A percentile compares a stretch with the other conserved stretches of the same genome.
These are phyloP conservation scores for Talaromyces ruber DNA, from an alignment of 495 filamentous ascomycete species.

Conservation along the genomic window DNA sequence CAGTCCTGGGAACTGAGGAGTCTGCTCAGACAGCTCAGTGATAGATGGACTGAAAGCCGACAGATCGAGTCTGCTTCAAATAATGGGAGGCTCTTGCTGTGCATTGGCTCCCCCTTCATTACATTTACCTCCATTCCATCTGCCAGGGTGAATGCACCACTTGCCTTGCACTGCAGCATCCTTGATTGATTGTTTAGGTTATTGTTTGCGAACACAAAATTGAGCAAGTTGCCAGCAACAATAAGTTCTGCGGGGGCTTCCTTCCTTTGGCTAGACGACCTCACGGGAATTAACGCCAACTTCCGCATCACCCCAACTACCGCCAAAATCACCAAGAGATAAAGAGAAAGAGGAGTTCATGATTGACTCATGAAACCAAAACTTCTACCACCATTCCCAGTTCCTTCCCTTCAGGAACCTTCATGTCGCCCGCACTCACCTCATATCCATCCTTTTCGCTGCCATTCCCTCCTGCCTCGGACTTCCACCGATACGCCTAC, in stretches of 20 bases:
- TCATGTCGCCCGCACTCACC: slow-evolving; percentile 10
- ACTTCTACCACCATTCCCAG: background rate
- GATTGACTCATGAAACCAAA: slow-evolving; percentile 3
- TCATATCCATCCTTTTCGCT: slow-evolving; percentile 7
- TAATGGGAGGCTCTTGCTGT: background rate
- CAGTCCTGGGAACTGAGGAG: background rate
- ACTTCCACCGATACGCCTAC: background rate
- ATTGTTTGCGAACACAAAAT: background rate
- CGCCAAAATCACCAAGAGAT: background rate
- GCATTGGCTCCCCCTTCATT: slow-evolving; percentile 7
- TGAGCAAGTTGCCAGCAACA: background rate
- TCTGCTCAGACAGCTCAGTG: background rate
- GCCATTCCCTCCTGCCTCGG: background rate
- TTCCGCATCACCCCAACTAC: background rate
- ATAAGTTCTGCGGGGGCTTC: background rate
- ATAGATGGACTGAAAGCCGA: background rate
- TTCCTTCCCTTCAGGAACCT: slow-evolving; percentile 3
- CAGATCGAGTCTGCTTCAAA: background rate
- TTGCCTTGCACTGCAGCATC: background rate
- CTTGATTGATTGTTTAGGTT: background rate
- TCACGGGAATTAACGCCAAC: background rate
- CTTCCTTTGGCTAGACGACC: background rate
- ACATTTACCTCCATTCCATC: background rate
- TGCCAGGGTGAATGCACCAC: slow-evolving; percentile 2
- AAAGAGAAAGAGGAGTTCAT: background rate